Conservation (phyloP, 192 early-diverging fungal genomes). For the Coemansia sp. region DNA sequence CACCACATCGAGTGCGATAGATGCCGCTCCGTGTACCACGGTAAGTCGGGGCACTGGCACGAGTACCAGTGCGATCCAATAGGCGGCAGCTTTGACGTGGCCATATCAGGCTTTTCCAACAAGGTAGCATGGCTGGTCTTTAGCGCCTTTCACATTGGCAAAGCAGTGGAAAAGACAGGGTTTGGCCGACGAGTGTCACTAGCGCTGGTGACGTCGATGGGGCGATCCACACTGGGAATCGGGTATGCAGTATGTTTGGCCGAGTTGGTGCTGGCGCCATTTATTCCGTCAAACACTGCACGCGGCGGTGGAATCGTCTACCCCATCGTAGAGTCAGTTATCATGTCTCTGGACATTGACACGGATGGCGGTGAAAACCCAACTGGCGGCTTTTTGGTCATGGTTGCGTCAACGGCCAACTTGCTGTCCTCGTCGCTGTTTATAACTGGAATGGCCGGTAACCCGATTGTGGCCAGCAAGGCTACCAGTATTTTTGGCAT, state of each 20-base stretch:
- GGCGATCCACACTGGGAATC: slow-evolving; percentile 58
- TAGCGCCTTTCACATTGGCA: slow-evolving; percentile 75
- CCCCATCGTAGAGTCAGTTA: slow-evolving; percentile 72
- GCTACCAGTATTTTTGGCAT: slow-evolving; percentile 65
- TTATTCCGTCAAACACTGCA: slow-evolving; percentile 75
- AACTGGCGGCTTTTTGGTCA: slow-evolving; percentile 62
- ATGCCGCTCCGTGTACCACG: slow-evolving; percentile 47
- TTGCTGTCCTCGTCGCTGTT: slow-evolving; percentile 72
- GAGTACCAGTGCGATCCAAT: slow-evolving; percentile 62
- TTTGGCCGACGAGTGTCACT: slow-evolving; percentile 69
- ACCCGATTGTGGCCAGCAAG: slow-evolving; percentile 69
- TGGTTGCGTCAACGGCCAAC: slow-evolving; percentile 71
- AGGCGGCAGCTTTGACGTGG: slow-evolving; percentile 63
- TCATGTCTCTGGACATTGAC: slow-evolving; percentile 57
- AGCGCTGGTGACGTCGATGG: slow-evolving; percentile 58
- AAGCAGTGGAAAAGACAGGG: slow-evolving; percentile 63
- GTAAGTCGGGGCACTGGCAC: slow-evolving; percentile 35
- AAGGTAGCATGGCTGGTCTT: slow-evolving; percentile 72
- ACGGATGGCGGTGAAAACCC: slow-evolving; percentile 28
- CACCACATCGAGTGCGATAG: slow-evolving; percentile 57
- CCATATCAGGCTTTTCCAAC: slow-evolving; percentile 66
- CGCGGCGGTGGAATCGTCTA: slow-evolving; percentile 78
- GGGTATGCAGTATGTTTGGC: slow-evolving; percentile 60
- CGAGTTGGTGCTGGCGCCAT: slow-evolving; percentile 67
- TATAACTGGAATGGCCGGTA: slow-evolving; percentile 74